Evolutionary conservation across 2,329 filamentous ascomycete species (phyloP).

Genomic region (Arthrobotrys sphaeroides): DNA sequence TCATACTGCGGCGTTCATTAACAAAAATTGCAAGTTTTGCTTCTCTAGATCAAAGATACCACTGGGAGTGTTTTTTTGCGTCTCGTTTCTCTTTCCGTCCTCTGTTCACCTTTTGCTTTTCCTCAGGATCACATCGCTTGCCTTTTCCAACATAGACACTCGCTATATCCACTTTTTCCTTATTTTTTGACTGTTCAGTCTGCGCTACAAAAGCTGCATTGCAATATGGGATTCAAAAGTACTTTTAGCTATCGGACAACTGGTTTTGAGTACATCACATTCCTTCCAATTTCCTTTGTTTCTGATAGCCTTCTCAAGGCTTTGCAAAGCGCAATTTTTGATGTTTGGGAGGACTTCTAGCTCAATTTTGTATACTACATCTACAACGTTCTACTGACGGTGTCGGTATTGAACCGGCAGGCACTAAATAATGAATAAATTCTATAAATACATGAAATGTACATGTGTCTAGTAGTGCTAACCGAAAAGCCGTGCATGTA

Average conservation of each 20-base stretch:
- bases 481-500: not conserved
- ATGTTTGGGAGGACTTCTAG: not conserved
- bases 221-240: conserved; percentile 28
- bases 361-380: not conserved
- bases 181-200: not conserved
- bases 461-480: no score
- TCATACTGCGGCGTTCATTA: conserved; percentile 41
- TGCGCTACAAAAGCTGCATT: conserved; percentile 16
- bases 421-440: conserved; percentile 5
- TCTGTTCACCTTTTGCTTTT: not conserved
- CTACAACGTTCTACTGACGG: not conserved
- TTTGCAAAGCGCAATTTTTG: not conserved
- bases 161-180: conserved; percentile 9
- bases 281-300: conserved; percentile 13
- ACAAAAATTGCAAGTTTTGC: conserved; percentile 13
- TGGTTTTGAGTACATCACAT: conserved; percentile 10
- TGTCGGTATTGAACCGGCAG: not conserved
- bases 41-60: conserved; percentile 49
- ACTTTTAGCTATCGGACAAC: conserved; percentile 19
- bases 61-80: conserved; percentile 35
- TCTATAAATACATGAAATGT: not conserved
- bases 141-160: conserved; percentile 31
- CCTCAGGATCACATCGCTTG: not conserved
- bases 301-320: not conserved
- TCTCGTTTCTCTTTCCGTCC: conserved; percentile 8